Evolutionary conservation across 2,329 filamentous ascomycete species (phyloP).

Genomic region (Penicillium sp.): DNA sequence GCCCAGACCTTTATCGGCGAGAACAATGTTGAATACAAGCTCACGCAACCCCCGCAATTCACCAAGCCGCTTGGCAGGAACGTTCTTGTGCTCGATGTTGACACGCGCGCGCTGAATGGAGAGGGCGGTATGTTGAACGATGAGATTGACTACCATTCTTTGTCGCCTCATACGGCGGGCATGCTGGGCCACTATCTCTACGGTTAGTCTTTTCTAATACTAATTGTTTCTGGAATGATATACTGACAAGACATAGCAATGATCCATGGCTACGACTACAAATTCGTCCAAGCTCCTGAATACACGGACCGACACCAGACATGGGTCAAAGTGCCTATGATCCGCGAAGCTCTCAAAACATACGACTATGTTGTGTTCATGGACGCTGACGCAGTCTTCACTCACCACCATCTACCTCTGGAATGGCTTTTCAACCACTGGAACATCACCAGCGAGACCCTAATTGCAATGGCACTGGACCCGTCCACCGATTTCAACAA

Average conservation of each 20-base stretch:
- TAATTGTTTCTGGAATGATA: not conserved
- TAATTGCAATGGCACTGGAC: conserved; percentile 13
- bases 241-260: conserved; percentile 2
- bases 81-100: conserved; percentile 12
- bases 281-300: conserved; percentile 8
- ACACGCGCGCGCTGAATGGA: conserved; percentile 10
- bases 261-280: conserved; percentile 14
- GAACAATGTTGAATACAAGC: conserved; percentile 7
- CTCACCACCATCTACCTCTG: conserved; percentile 12
- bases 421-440: conserved; percentile 15
- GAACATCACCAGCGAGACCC: conserved; percentile 9
- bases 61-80: conserved; percentile 11
- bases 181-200: conserved; percentile 15
- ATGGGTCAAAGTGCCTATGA: conserved; percentile 16
- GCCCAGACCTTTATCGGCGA: conserved; percentile 11
- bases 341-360: conserved; percentile 14
- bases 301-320: conserved; percentile 13
- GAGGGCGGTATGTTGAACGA: conserved; percentile 13
- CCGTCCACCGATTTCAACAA: conserved; percentile 3
- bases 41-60: conserved; percentile 9
- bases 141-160: conserved; percentile 5
- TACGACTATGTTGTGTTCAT: conserved; percentile 15
- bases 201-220: not conserved
- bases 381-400: conserved; percentile 14
- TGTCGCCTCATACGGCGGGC: conserved; percentile 12